Evolutionary conservation across 1,284 basidiomycete genomes (phyloP).

Genomic region (Trichosporon asahii): DNA sequence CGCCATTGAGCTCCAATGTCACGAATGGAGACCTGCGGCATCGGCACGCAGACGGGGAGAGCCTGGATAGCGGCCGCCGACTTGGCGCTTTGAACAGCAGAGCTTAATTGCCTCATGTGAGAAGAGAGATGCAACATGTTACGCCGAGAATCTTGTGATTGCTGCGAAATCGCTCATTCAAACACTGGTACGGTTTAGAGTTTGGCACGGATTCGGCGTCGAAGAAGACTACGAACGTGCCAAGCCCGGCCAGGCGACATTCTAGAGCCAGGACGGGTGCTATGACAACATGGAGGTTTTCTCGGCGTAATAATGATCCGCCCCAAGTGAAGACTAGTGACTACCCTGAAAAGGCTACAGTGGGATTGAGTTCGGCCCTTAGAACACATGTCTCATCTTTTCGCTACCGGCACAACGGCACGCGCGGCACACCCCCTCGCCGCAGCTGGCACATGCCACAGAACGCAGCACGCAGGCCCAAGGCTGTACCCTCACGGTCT

Average conservation of each 20-base stretch:
- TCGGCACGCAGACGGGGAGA: not conserved
- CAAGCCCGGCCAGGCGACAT: not conserved
- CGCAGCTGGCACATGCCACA: not conserved
- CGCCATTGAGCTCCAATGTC: not conserved
- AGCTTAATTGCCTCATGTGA: not conserved
- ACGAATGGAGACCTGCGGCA: not conserved
- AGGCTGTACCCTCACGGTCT: not conserved
- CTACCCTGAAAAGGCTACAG: slow-evolving; percentile 1
- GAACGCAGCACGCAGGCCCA: not conserved
- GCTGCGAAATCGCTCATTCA: not conserved
- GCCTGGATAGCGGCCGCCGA: not conserved
- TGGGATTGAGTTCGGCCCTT: not conserved
- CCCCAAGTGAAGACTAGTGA: slow-evolving; percentile 2
- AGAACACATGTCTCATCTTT: not conserved
- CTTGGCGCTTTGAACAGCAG: slow-evolving; percentile 2
- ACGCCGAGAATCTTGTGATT: not conserved
- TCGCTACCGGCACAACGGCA: not conserved
- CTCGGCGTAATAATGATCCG: slow-evolving; percentile 9
- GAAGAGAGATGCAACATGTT: not conserved
- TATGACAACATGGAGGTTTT: not conserved
- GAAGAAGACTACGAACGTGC: not conserved
- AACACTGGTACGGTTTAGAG: not conserved
- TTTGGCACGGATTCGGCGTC: not conserved
- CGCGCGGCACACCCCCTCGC: not conserved
- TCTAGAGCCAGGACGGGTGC: not conserved